Conservation (phyloP, 768 basidiomycete genomes). For the Psilocybe tampanensis region DNA sequence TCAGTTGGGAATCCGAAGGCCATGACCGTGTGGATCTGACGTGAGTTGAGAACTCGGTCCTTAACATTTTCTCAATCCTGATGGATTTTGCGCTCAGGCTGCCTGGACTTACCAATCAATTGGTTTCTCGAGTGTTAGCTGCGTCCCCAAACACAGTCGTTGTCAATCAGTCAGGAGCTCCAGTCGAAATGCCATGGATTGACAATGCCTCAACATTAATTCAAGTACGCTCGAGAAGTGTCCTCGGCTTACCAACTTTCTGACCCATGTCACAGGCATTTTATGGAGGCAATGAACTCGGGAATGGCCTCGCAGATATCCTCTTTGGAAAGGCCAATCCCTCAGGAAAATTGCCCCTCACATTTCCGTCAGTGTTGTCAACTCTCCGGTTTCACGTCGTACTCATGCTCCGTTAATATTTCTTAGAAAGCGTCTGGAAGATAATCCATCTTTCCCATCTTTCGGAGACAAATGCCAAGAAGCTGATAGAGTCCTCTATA, state of each 20-base stretch:
- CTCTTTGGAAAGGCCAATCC: constrained; percentile 65
- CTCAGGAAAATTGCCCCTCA: constrained; percentile 56
- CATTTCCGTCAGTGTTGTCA: constrained; percentile 46
- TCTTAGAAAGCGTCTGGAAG: constrained; percentile 48
- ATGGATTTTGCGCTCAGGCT: constrained; percentile 31
- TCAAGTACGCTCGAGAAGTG: constrained; percentile 32
- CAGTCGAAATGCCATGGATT: constrained; percentile 60
- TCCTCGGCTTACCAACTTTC: background rate
- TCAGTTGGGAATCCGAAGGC: constrained; percentile 57
- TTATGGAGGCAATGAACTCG: constrained; percentile 57
- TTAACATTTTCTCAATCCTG: background rate
- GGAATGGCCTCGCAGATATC: constrained; percentile 59
- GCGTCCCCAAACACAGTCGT: constrained; percentile 60
- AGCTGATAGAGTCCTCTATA: constrained; percentile 46
- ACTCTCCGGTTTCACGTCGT: background rate
- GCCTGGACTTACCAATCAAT: constrained; percentile 51
- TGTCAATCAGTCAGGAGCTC: constrained; percentile 58
- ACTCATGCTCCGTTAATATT: background rate
- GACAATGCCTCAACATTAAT: constrained; percentile 36
- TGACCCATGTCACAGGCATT: constrained; percentile 36
- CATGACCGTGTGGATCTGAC: constrained; percentile 53
- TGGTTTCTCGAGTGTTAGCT: constrained; percentile 47
- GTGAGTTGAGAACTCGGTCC: constrained; percentile 23
- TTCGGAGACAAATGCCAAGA: constrained; percentile 45
- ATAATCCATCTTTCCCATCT: constrained; percentile 50